These are phyloP conservation scores for Backusella sp. DNA, from an alignment of 192 early-diverging fungal genomes.

Conservation along the genomic window DNA sequence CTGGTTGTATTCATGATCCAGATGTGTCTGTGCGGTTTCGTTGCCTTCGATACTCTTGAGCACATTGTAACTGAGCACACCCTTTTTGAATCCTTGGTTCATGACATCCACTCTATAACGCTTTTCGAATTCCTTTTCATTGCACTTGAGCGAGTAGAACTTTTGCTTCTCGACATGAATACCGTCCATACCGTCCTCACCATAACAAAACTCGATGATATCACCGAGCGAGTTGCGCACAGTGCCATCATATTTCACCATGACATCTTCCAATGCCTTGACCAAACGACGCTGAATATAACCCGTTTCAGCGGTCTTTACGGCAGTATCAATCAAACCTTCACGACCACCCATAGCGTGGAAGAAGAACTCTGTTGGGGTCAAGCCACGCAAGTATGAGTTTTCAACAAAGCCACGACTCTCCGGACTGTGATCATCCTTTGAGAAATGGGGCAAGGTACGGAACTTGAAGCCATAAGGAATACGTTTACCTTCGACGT, in stretches of 20 bases:
- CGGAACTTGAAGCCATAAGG: conserved; percentile 95
- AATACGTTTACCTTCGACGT: conserved; percentile 99
- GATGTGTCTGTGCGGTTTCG: conserved; percentile 69
- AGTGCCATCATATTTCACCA: conserved; percentile 97
- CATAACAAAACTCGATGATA: conserved; percentile 95
- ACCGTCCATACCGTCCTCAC: conserved; percentile 98
- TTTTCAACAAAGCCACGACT: conserved; percentile 88
- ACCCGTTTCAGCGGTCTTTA: conserved; percentile 99
- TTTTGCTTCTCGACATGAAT: conserved; percentile 70
- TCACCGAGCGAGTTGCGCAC: conserved; percentile 93
- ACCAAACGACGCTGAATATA: conserved; percentile 99
- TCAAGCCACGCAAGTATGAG: conserved; percentile 87
- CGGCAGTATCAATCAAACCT: conserved; percentile 98
- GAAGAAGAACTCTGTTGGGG: conserved; percentile 99
- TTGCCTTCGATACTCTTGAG: conserved; percentile 85
- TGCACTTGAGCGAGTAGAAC: conserved; percentile 67
- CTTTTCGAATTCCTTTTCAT: conserved; percentile 69
- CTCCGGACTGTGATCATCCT: conserved; percentile 95
- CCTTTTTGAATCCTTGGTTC: conserved; percentile 67
- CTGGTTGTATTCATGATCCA: conserved; percentile 44
- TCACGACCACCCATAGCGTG: conserved; percentile 99
- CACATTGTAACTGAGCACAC: conserved; percentile 64
- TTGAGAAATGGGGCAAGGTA: conserved; percentile 95
- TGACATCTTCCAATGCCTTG: conserved; percentile 97
- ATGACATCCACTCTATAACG: conserved; percentile 84